phyloP scores from a whole-genome alignment of 352 stramenopile species.

The Phytophthora fragariae region DNA sequence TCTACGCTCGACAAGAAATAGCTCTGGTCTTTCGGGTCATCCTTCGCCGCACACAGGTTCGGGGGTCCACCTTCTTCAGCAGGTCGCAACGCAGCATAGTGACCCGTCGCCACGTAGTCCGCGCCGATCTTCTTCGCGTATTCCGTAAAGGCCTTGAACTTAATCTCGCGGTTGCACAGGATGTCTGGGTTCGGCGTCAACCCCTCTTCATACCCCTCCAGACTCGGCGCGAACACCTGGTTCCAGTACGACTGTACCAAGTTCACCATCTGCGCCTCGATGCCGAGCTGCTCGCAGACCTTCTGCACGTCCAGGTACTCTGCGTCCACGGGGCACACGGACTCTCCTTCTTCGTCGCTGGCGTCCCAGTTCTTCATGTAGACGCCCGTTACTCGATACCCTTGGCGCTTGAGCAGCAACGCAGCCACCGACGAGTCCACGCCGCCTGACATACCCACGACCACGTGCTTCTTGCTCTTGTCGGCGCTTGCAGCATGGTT shows the following conservation, averaged over 20 bases:
- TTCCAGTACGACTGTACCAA: slow-evolving; percentile 98
- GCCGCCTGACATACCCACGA: slow-evolving; percentile 98
- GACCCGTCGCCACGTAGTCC: slow-evolving; percentile 96
- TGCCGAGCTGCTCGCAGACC: slow-evolving; percentile 93
- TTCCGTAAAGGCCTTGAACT: slow-evolving; percentile 98
- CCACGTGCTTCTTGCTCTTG: slow-evolving; percentile 76
- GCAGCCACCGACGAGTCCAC: slow-evolving; percentile 98
- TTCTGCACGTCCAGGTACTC: slow-evolving; percentile 94
- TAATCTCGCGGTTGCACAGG: slow-evolving; percentile 98
- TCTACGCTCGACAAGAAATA: slow-evolving; percentile 96
- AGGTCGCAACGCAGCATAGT: slow-evolving; percentile 91
- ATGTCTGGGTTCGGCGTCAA: slow-evolving; percentile 95
- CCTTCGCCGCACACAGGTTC: slow-evolving; percentile 85
- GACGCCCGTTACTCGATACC: slow-evolving; percentile 94
- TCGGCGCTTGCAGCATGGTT: slow-evolving; percentile 6
- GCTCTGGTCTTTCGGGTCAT: slow-evolving; percentile 96
- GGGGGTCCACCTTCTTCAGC: slow-evolving; percentile 31
- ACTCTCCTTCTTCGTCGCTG: slow-evolving; percentile 91
- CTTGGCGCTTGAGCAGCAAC: slow-evolving; percentile 90
- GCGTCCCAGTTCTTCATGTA: slow-evolving; percentile 99
- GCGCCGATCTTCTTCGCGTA: slow-evolving; percentile 87
- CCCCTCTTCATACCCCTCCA: slow-evolving; percentile 89
- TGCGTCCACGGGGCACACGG: slow-evolving; percentile 86
- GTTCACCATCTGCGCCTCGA: slow-evolving; percentile 90
- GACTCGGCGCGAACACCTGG: slow-evolving; percentile 96